Evolutionary conservation across 2,329 filamentous ascomycete genomes (phyloP), one percentile per base, ranked within the genome.

Genomic region (Fusarium keratoplasticum): DNA sequence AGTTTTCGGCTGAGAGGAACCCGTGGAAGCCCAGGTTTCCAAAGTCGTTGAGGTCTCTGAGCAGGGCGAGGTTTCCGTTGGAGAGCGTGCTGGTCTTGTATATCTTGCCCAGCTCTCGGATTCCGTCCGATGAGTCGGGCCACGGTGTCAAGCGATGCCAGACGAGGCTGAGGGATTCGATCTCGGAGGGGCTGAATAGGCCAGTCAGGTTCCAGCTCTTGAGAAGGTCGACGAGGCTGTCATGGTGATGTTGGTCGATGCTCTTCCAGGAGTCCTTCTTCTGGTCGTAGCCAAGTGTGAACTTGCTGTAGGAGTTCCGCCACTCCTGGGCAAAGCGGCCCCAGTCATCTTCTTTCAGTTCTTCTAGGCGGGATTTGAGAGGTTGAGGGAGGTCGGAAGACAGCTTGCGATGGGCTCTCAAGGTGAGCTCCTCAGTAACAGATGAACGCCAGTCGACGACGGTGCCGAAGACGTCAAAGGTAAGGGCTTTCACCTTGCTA

Each of bases 381-480:
- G 82, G 73, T 11, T 84, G 83, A 0, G 89, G 78, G 7, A 91
- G 80, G 42, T 84, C 83, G 35, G 91, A 84, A 3, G 85, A 84
- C 16, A 79, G 78, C 75, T 89, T 88, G 66, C 84, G 81, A 31
- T 82, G 79, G 16, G 89, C 87, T 42, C 86, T 86, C 13, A 85
- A 79, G 27, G 83, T 80, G 57, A 96, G 87, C 63, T 89, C 89
- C 10, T 86, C 83, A 16, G 87, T 89, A 22, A 96, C 89, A 2
- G 90, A 90, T 42, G 85, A 86, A 66, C 93, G 91, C 93, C 94
- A 96, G 84, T 96, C 88, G 54, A 96, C 94, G 72, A 92, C 90
- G 1, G 94, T 96, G 74, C 93, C 93, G 81, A 95, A 95, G 76
- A 95, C 89, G 83, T 95, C 93, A 78, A 94, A 95, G 63, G 91